These are phyloP conservation scores for Cryptococcus hybrid DNA, from an alignment of 1,284 basidiomycete genomes.

Conservation along the genomic window DNA sequence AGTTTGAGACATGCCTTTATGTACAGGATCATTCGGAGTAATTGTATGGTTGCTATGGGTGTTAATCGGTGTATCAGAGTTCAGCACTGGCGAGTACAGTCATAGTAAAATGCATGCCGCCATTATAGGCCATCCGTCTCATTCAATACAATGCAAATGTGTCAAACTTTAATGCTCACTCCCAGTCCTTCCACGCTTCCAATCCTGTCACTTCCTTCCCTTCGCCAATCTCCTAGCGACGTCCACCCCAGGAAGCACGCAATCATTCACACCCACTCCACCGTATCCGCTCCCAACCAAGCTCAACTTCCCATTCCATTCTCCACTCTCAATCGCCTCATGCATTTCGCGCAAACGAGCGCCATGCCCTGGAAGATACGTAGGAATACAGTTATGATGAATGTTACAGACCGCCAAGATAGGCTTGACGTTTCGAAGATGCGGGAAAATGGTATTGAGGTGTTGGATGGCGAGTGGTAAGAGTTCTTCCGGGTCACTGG, in stretches of 20 bases:
- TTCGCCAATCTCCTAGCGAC: constrained; percentile 33
- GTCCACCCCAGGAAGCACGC: constrained; percentile 67
- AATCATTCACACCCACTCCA: constrained; percentile 89
- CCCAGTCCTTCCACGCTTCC: constrained; percentile 33
- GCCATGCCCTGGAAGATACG: constrained; percentile 70
- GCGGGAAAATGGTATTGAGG: constrained; percentile 57
- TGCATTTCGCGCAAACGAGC: constrained; percentile 65
- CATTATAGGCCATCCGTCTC: too few relatives aligned
- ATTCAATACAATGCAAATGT: neutral
- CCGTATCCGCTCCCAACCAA: constrained; percentile 83
- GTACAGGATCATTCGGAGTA: too few relatives aligned
- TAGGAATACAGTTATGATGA: constrained; percentile 78
- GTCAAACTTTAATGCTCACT: neutral
- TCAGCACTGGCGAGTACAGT: too few relatives aligned
- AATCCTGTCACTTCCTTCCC: constrained; percentile 37
- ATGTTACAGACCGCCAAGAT: constrained; percentile 59
- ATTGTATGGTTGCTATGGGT: too few relatives aligned
- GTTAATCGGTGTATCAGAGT: neutral
- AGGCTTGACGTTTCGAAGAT: constrained; percentile 37
- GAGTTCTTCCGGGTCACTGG: constrained; percentile 22
- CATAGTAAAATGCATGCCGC: too few relatives aligned
- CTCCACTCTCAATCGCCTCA: constrained; percentile 50
- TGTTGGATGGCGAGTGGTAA: constrained; percentile 49
- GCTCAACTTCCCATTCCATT: constrained; percentile 63
- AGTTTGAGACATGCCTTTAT: too few relatives aligned